Conservation (phyloP, 73 alveolate genomes). For the Tetrahymena malaccensis region DNA sequence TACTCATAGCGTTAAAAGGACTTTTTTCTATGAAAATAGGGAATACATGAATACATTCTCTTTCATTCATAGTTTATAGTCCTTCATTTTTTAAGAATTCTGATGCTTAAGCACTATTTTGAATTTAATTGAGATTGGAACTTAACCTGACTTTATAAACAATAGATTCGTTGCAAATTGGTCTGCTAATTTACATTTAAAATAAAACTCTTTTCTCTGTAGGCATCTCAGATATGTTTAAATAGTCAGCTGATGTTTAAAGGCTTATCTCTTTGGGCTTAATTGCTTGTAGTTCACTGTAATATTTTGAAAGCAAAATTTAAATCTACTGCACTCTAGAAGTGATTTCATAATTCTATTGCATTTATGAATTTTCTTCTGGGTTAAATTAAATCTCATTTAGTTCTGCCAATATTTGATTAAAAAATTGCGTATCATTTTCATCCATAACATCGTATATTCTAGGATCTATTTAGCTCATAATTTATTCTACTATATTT, state of each 20-base stretch:
- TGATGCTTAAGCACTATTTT: not conserved
- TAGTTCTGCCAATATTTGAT: not conserved
- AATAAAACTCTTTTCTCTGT: not conserved
- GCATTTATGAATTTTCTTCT: not conserved
- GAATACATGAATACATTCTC: not conserved
- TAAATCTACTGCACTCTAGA: not conserved
- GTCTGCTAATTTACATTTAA: not conserved
- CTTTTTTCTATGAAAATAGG: not conserved
- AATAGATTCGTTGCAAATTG: not conserved
- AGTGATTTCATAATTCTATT: not conserved
- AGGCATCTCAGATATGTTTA: not conserved
- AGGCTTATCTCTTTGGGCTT: not conserved
- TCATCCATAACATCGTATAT: not conserved
- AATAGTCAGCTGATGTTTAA: not conserved
- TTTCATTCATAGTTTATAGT: not conserved
- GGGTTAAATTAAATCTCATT: not conserved
- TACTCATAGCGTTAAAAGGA: not conserved
- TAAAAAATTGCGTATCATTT: not conserved
- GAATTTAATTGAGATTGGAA: not conserved
- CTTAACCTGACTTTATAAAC: not conserved
- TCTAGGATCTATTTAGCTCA: not conserved
- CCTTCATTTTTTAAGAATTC: not conserved
- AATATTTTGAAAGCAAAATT: not conserved
- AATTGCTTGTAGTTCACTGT: not conserved
- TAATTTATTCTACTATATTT: not conserved